Evolutionary conservation across 2,329 filamentous ascomycete species (phyloP).

Genomic region (Ceratocystis cubensis): DNA sequence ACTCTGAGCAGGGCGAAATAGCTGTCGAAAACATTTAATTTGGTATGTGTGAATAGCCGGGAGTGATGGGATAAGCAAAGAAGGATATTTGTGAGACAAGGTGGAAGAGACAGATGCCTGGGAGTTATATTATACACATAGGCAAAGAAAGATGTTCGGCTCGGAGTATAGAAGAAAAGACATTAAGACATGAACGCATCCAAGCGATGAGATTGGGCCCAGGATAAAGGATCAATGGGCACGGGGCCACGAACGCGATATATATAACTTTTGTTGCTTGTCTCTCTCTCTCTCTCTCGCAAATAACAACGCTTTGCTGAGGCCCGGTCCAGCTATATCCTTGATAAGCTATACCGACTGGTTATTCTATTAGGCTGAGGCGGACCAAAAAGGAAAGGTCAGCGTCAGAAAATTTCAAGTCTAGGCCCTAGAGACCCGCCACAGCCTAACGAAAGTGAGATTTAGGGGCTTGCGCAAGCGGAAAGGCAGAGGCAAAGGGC

Average conservation of each 20-base stretch:
- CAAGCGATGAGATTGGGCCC: not conserved
- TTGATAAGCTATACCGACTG: slow-evolving; percentile 5
- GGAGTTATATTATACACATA: not conserved
- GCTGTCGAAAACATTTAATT: slow-evolving; percentile 15
- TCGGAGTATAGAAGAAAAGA: not conserved
- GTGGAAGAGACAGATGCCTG: not conserved
- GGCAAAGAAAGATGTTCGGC: not conserved
- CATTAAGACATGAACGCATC: slow-evolving; percentile 3
- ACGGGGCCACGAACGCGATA: not conserved
- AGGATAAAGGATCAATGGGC: not conserved
- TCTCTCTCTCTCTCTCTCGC: not conserved
- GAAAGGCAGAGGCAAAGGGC: not conserved
- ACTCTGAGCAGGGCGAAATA: slow-evolving; percentile 4
- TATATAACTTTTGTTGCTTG: not conserved
- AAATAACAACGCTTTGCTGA: not conserved
- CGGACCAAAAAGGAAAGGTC: not conserved
- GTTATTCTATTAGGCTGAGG: not conserved
- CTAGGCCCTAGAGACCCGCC: not conserved
- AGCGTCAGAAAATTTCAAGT: not conserved
- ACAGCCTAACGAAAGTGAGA: slow-evolving; percentile 1
- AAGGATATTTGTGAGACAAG: not conserved
- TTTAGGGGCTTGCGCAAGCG: not conserved
- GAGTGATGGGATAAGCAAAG: not conserved
- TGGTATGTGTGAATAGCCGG: not conserved
- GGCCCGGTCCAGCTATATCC: slow-evolving; percentile 8